Evolutionary conservation across 176 grass and related monocot genomes (phyloP).

Genomic region (Tillandsia fasciculata): DNA sequence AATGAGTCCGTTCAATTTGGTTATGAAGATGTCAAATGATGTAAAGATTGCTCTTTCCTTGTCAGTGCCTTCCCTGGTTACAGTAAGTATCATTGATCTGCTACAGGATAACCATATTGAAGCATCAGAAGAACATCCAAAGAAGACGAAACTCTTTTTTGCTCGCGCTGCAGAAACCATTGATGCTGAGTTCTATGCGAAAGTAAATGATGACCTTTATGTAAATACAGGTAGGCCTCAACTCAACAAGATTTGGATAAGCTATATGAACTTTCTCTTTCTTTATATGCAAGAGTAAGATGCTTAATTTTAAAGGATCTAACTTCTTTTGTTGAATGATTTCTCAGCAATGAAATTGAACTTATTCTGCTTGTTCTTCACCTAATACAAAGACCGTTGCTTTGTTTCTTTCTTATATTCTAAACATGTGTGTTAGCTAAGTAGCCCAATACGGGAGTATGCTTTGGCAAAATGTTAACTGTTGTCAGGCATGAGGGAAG

Average conservation of each 20-base stretch:
- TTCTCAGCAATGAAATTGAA: too few species aligned
- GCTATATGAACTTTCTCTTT: background rate
- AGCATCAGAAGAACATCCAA: constrained; percentile 68
- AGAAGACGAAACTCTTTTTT: constrained; percentile 82
- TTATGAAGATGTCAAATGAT: background rate
- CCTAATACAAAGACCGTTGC: too few species aligned
- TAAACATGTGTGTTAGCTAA: too few species aligned
- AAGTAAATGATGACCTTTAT: constrained; percentile 95
- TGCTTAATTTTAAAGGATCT: background rate
- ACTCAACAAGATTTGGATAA: background rate
- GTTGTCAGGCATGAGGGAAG: too few species aligned
- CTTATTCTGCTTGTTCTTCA: too few species aligned
- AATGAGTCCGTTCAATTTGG: background rate
- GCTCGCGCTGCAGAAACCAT: constrained; percentile 62
- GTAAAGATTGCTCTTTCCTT: background rate
- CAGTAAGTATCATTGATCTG: background rate
- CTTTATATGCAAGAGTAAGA: constrained; percentile 3
- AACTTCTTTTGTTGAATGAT: too few species aligned
- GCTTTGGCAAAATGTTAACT: too few species aligned
- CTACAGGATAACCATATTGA: constrained; percentile 83
- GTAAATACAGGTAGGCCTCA: constrained; percentile 76
- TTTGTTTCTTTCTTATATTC: too few species aligned
- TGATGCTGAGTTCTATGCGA: constrained; percentile 94
- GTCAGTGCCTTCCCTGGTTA: background rate
- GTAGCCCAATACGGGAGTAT: too few species aligned